These are phyloP conservation scores for Plasmodium vinckei DNA, from an alignment of 169 alveolate species.

Conservation along the genomic window DNA sequence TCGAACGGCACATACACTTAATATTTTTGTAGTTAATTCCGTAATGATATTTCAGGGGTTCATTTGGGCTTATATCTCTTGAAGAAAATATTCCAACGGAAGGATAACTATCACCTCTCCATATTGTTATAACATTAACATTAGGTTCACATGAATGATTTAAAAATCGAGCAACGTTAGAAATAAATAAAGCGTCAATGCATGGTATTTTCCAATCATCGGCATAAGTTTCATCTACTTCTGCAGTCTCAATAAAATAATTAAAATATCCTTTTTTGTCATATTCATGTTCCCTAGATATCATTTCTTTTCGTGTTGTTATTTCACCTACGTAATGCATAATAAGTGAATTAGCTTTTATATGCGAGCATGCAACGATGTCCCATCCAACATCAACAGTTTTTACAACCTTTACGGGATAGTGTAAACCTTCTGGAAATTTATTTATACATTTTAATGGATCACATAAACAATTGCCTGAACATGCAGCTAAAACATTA, in stretches of 20 bases:
- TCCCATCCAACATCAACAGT: conserved; percentile 85
- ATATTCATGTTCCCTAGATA: conserved; percentile 86
- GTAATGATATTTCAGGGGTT: conserved; percentile 85
- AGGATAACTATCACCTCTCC: conserved; percentile 87
- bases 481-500: conserved; percentile 82
- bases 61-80: conserved; percentile 84
- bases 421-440: conserved; percentile 83
- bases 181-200: conserved; percentile 88
- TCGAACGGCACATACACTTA: conserved; percentile 83
- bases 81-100: conserved; percentile 84
- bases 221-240: conserved; percentile 81
- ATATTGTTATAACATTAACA: conserved; percentile 85
- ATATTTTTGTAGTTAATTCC: conserved; percentile 82
- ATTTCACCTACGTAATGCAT: conserved; percentile 92
- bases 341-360: conserved; percentile 85
- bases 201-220: conserved; percentile 89
- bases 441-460: conserved; percentile 82
- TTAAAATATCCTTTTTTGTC: conserved; percentile 83
- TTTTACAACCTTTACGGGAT: conserved; percentile 83
- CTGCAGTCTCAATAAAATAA: conserved; percentile 87
- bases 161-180: conserved; percentile 90
- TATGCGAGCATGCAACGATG: conserved; percentile 77
- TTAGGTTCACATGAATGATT: conserved; percentile 93
- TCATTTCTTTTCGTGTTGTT: conserved; percentile 86
- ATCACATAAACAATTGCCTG: conserved; percentile 86